Conservation (phyloP, 108 stramenopile species). For the Asterionellopsis glacialis region DNA sequence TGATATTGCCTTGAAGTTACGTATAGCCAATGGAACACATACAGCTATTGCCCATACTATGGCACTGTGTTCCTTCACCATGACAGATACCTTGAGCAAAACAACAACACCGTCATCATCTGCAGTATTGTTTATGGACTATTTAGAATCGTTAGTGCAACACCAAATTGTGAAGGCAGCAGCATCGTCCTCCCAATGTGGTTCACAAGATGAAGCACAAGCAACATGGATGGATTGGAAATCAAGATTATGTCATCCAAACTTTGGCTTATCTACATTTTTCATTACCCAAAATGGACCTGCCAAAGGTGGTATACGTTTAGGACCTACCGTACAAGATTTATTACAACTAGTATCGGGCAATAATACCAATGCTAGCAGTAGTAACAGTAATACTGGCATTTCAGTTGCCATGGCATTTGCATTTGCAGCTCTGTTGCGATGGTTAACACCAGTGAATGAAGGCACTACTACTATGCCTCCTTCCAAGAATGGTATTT, state of each 20-base stretch:
- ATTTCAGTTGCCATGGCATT: slow-evolving; percentile 62
- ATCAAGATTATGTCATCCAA: slow-evolving; percentile 61
- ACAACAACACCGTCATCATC: not conserved
- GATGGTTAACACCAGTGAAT: slow-evolving; percentile 69
- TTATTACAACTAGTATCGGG: slow-evolving; percentile 25
- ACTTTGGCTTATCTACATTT: slow-evolving; percentile 86
- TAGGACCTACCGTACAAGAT: slow-evolving; percentile 65
- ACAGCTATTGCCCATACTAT: slow-evolving; percentile 82
- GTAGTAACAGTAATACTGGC: slow-evolving; percentile 10
- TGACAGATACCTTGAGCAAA: slow-evolving; percentile 19
- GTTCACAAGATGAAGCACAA: slow-evolving; percentile 27
- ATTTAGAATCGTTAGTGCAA: slow-evolving; percentile 65
- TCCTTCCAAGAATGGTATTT: slow-evolving; percentile 35
- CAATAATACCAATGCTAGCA: slow-evolving; percentile 1
- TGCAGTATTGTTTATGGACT: slow-evolving; percentile 27
- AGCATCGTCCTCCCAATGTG: not conserved
- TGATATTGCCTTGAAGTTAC: slow-evolving; percentile 82
- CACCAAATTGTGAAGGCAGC: slow-evolving; percentile 65
- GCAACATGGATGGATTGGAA: slow-evolving; percentile 80
- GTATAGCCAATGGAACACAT: slow-evolving; percentile 90
- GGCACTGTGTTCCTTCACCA: slow-evolving; percentile 56
- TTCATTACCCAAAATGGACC: slow-evolving; percentile 91
- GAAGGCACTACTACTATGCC: not conserved
- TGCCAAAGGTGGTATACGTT: slow-evolving; percentile 84
- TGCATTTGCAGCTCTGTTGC: slow-evolving; percentile 75